Percentiles rank a stretch among this genome's conserved stretches.
Evolutionary conservation across 768 basidiomycete genomes (phyloP).

Genomic region (Lactarius hengduanensis): DNA sequence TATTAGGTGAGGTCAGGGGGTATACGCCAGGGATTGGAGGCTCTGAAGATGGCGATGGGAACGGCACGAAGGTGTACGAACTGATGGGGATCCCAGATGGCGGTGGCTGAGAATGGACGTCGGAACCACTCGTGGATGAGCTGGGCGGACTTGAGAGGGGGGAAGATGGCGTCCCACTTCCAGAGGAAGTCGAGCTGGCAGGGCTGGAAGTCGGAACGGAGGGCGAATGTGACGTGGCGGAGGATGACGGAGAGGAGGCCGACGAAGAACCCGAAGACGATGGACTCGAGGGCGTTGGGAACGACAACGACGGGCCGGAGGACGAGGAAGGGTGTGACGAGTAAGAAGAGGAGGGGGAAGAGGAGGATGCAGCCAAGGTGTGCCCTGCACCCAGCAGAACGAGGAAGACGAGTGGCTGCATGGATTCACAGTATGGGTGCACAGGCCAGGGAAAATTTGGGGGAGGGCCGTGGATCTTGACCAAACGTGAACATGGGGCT

Average conservation of each 20-base stretch:
- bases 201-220: slow-evolving; percentile 6
- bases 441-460: not conserved
- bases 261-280: slow-evolving; percentile 3
- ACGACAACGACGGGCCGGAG: not conserved
- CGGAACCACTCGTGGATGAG: slow-evolving; percentile 5
- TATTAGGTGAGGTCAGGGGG: slow-evolving; percentile 51
- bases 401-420: slow-evolving; percentile 3
- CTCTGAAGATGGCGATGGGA: slow-evolving; percentile 42
- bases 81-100: slow-evolving; percentile 17
- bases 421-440: not conserved
- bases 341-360: not conserved
- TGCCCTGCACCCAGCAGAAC: slow-evolving; percentile 10
- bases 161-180: slow-evolving; percentile 13
- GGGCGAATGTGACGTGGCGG: not conserved
- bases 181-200: slow-evolving; percentile 7
- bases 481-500: not conserved
- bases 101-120: slow-evolving; percentile 6
- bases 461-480: not conserved
- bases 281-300: slow-evolving; percentile 5
- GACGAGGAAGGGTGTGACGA: not conserved
- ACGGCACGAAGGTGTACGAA: slow-evolving; percentile 19
- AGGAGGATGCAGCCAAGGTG: slow-evolving; percentile 6
- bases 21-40: slow-evolving; percentile 52
- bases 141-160: slow-evolving; percentile 5
- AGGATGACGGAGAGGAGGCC: not conserved